phyloP scores from a whole-genome alignment of 2,329 filamentous ascomycete genomes.

The Fusarium sp. region DNA sequence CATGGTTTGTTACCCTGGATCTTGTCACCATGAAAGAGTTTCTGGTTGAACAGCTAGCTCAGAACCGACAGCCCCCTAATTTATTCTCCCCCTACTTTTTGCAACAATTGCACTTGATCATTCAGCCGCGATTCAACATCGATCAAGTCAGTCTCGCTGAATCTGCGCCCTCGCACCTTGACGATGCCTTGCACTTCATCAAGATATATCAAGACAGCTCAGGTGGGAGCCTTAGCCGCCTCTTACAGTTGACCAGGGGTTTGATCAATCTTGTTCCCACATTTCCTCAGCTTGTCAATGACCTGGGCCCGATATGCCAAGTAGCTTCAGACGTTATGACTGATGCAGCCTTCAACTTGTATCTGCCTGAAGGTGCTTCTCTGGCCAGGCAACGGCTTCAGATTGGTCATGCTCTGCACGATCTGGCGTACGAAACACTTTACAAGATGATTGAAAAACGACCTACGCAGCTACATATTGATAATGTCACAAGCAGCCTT shows the following conservation, averaged over 20 bases:
- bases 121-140: constrained; percentile 25
- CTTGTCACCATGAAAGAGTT: constrained; percentile 33
- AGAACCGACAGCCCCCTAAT: constrained; percentile 33
- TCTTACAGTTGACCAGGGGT: constrained; percentile 55
- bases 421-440: constrained; percentile 54
- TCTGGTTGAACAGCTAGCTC: constrained; percentile 7
- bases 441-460: constrained; percentile 63
- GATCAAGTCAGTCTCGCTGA: constrained; percentile 23
- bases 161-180: constrained; percentile 22
- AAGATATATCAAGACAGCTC: constrained; percentile 54
- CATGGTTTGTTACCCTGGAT: constrained; percentile 63
- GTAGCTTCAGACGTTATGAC: constrained; percentile 48
- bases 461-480: constrained; percentile 59
- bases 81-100: constrained; percentile 54
- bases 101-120: constrained; percentile 51
- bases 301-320: constrained; percentile 51
- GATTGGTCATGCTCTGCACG: constrained; percentile 56
- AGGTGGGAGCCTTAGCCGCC: constrained; percentile 54
- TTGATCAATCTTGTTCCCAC: constrained; percentile 54
- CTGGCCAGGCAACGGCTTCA: constrained; percentile 49
- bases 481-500: constrained; percentile 54
- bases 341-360: constrained; percentile 42
- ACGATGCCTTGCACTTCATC: constrained; percentile 50
- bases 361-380: constrained; percentile 25
- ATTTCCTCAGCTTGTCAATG: constrained; percentile 59